Base-by-base conservation (phyloP, 495 filamentous ascomycete species). In the Xylona heveae region DNA sequence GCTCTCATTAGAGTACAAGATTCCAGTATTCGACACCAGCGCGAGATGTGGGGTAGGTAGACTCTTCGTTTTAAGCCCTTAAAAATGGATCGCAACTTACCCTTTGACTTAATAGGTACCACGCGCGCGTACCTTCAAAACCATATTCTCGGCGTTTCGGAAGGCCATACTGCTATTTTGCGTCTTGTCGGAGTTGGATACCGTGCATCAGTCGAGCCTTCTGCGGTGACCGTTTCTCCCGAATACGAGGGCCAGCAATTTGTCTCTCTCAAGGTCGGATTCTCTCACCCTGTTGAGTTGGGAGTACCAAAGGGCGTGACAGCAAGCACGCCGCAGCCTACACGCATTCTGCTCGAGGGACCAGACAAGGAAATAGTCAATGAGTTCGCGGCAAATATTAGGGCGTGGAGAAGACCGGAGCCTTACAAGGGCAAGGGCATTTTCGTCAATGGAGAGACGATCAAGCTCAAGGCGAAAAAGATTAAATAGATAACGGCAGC, bases 361-460 rank as follows among this genome's bases (percentile, higher is more conserved):
- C 57, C 68, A 10, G 69, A 95, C 50, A 84, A 78, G 57, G 67
- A 83, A 41, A 60, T 72, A 26, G 71, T 97, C 38, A 85, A 78
- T 57, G 65, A 76, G 40, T 92, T 94, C 49, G 90, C 88, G 15
- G 85, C 90, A 2, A 62, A 70, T 46, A 85, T 97, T 37, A 58
- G 80, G 36, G 66, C 56, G 46, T 97, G 88, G 88, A 71, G 90
- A 52, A 62, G 59, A 38, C 88, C 88, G 24, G 88, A 97, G 54
- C 88, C 90, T 31, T 97, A 95, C 56, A 97, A 97, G 71, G 88
- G 88, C 33, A 94, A 97, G 70, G 88, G 88, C 46, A 94, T 97
- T 40, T 97, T 95, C 44, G 68, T 95, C 36, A 85, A 93, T 50
- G 78, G 79, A 30, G 85, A 97, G 63, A 94, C 82, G 3, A 93